Evolutionary conservation across 2,329 filamentous ascomycete species (phyloP), one percentile per base, ranked within the genome.

Genomic region (Colletotrichum acutatum): DNA sequence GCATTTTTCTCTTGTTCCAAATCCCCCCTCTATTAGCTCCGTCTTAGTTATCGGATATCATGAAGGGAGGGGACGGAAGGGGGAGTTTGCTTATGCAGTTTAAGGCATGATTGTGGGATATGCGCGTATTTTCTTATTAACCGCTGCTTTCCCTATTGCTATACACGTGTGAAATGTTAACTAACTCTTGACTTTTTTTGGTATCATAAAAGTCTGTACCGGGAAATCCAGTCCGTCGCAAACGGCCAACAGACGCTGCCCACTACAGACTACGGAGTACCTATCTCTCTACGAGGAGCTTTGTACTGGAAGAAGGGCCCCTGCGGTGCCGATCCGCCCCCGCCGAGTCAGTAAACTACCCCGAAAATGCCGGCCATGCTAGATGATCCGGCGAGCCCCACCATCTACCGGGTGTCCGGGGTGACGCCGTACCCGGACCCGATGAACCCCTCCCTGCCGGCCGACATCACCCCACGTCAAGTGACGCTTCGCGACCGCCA

Each of bases 401-500:
- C 91, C 80, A 91, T 94, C 77, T 91, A 92, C 84, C 90, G 93
- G 74, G 88, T 90, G 65, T 93, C 92, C 74, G 93, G 93, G 37
- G 86, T 88, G 60, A 80, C 86, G 66, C 92, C 93, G 53, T 94
- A 89, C 78, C 91, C 92, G 76, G 87, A 90, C 75, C 87, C 90
- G 68, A 86, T 84, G 53, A 87, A 88, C 78, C 90, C 91, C 63
- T 85, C 90, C 62, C 86, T 96, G 62, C 94, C 94, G 62, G 81
- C 87, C 34, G 90, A 90, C 75, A 93, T 97, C 79, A 83, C 86
- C 24, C 92, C 94, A 57, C 91, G 92, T 75, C 93, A 94, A 82
- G 94, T 97, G 74, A 96, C 92, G 1, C 90, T 97, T 70, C 90
- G 95, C 74, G 95, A 97, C 83, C 90, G 94, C 62, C 92, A 95